Base-by-base conservation (phyloP, 1,284 basidiomycete genomes). In the Sanguinoderma infundibulare region DNA sequence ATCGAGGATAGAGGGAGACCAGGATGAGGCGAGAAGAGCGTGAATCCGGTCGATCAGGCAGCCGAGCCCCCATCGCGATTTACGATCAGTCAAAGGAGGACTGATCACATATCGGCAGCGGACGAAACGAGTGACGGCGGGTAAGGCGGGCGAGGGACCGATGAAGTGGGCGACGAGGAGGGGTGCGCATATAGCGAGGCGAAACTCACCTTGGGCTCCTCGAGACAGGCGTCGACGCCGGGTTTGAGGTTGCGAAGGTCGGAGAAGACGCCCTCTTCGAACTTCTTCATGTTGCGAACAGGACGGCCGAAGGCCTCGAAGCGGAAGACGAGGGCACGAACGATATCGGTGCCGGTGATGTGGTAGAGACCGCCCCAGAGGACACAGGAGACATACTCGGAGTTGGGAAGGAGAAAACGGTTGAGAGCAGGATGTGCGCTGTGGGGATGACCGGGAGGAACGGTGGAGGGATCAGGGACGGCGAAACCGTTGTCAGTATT, bases 181-280 rank as follows among this genome's bases (percentile, higher is more conserved):
- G 22, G 28, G 28, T 8, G 22, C 52, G 53, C 52, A 55, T 50
- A 42, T 26, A 51, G 40, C 24, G 8, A 8, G 10, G 22, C 46
- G 47, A 61, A 40, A 46, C 69, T 64, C 60, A 94, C 94, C 87
- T 97, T 95, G 30, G 95, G 94, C 70, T 96, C 95, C 74, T 97
- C 95, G 32, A 97, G 79, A 70, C 89, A 92, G 36, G 95, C 94
- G 74, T 96, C 95, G 0, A 89, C 83, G 12, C 95, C 95, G 0
- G 94, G 94, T 77, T 96, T 97, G 65, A 97, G 81, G 73, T 97
- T 97, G 28, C 95, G 78, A 60, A 97, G 81, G 76, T 97, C 95
- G 57, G 89, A 92, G 74, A 97, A 97, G 34, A 97, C 89, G 54
- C 95, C 95, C 76, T 96, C 95, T 75, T 96, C 94, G 69, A 95